Evolutionary conservation across 352 stramenopile genomes (phyloP).

Genomic region (Lagenidium sp.): DNA sequence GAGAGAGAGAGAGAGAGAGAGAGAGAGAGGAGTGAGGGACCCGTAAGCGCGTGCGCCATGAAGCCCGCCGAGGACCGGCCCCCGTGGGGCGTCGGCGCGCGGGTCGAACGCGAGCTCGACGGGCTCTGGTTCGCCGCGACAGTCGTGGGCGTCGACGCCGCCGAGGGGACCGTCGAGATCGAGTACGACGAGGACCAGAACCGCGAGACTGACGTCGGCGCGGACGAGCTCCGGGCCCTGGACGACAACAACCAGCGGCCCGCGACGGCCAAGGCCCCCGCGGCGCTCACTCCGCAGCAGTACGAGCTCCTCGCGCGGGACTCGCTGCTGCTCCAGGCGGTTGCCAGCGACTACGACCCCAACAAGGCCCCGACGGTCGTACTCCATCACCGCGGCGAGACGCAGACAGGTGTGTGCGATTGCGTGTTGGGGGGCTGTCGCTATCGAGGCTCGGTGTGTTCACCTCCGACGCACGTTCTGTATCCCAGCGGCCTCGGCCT

Average conservation of each 20-base stretch:
- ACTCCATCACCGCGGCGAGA: slow-evolving; percentile 67
- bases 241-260: slow-evolving; percentile 9
- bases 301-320: slow-evolving; percentile 36
- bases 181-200: slow-evolving; percentile 80
- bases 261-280: slow-evolving; percentile 1
- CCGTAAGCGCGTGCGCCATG: no score
- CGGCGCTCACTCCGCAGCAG: slow-evolving; percentile 22
- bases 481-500: slow-evolving; percentile 29
- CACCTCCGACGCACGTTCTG: background rate
- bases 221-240: slow-evolving; percentile 31
- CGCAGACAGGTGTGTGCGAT: slow-evolving; percentile 32
- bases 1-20: no score
- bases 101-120: slow-evolving; percentile 65
- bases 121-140: slow-evolving; percentile 69
- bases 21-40: no score
- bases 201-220: slow-evolving; percentile 44
- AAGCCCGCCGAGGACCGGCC: slow-evolving; percentile 11
- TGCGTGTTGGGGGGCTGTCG: background rate
- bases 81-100: slow-evolving; percentile 26
- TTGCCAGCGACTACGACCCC: slow-evolving; percentile 53
- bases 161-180: slow-evolving; percentile 51
- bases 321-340: slow-evolving; percentile 49
- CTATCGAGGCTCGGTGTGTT: no score
- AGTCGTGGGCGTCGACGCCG: slow-evolving; percentile 31
- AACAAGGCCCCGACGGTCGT: slow-evolving; percentile 65